A percentile compares a stretch with the other conserved stretches of the same genome.
Evolutionary conservation across 345 rosid species (phyloP).

Genomic region (Syzygium grande): DNA sequence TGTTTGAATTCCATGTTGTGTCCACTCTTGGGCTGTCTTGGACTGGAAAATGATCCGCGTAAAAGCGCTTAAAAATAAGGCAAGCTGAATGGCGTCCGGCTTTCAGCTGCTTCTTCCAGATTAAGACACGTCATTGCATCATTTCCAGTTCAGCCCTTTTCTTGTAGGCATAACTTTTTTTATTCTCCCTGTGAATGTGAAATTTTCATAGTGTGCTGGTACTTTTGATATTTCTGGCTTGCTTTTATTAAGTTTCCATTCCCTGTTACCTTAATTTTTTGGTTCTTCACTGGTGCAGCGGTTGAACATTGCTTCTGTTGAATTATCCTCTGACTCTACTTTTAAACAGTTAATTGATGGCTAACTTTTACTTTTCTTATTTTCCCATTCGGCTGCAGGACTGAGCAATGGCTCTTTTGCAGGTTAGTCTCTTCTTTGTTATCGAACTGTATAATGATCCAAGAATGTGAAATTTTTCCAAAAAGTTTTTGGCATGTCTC

Average conservation of each 20-base stretch:
- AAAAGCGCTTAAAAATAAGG: not conserved
- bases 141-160: not conserved
- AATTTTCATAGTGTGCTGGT: not conserved
- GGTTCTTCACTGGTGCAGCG: not conserved
- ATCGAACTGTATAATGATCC: not conserved
- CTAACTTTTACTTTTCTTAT: not conserved
- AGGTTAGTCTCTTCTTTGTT: slow-evolving; percentile 34
- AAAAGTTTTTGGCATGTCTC: not conserved
- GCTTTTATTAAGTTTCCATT: not conserved
- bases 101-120: not conserved
- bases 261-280: not conserved
- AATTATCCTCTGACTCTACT: not conserved
- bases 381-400: slow-evolving; percentile 24
- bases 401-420: slow-evolving; percentile 54
- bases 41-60: not conserved
- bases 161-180: not conserved
- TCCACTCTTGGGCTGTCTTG: not conserved
- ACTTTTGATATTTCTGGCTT: not conserved
- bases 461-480: not conserved
- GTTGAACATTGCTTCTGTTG: not conserved
- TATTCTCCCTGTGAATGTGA: not conserved
- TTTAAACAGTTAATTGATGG: not conserved
- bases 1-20: not conserved
- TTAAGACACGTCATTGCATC: not conserved
- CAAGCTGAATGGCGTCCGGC: not conserved